Conservation (phyloP, 2,329 filamentous ascomycete species). For the Diaporthe ilicicola region DNA sequence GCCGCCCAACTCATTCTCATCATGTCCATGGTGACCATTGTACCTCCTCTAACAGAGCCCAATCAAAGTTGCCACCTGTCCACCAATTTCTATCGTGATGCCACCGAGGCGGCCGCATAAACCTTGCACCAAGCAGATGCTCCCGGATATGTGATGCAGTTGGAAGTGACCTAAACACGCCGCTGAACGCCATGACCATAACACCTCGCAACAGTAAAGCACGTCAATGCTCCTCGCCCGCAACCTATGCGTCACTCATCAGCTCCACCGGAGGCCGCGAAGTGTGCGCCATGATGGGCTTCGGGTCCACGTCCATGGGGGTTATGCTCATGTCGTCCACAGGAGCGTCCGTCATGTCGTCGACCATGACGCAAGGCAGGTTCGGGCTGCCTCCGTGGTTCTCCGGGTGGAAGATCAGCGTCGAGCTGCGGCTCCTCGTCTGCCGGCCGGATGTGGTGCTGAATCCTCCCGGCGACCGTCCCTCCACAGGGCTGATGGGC, state of each 20-base stretch:
- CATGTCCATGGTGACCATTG: background rate
- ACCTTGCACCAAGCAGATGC: constrained; percentile 27
- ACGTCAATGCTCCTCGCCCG: background rate
- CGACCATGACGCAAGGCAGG: constrained; percentile 71
- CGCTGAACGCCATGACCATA: constrained; percentile 20
- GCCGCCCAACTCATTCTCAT: background rate
- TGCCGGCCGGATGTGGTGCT: constrained; percentile 32
- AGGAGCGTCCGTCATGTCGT: constrained; percentile 70
- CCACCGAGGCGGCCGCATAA: constrained; percentile 1
- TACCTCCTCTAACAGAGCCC: background rate
- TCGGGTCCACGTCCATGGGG: constrained; percentile 49
- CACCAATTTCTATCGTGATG: constrained; percentile 12
- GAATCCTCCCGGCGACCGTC: constrained; percentile 36
- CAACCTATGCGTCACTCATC: constrained; percentile 57
- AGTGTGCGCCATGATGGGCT: constrained; percentile 67
- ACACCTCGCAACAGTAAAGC: constrained; percentile 3
- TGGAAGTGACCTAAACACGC: constrained; percentile 6
- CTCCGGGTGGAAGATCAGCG: constrained; percentile 71
- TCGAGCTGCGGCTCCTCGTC: constrained; percentile 67
- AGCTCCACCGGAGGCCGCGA: constrained; percentile 71
- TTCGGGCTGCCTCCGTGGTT: constrained; percentile 62
- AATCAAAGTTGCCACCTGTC: background rate
- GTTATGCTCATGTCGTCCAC: constrained; percentile 49
- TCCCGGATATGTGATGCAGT: constrained; percentile 31
- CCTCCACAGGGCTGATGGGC: constrained; percentile 41